These are phyloP conservation scores for Talaromyces sp. DNA, from an alignment of 2,329 filamentous ascomycete genomes.

Conservation along the genomic window DNA sequence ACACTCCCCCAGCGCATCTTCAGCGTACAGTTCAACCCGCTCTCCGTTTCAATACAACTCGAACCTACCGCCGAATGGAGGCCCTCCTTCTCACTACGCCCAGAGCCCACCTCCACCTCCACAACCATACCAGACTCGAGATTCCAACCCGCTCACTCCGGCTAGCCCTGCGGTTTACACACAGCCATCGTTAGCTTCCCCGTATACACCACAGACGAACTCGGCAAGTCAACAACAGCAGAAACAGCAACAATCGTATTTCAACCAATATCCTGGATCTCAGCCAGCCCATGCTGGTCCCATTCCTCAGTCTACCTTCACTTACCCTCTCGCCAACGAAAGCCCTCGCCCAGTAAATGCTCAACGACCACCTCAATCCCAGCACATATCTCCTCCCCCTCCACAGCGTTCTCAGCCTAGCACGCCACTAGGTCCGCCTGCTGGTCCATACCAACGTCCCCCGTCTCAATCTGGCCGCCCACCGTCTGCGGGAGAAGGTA, in stretches of 20 bases:
- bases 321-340: constrained; percentile 36
- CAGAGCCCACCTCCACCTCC: constrained; percentile 34
- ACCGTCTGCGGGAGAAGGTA: constrained; percentile 38
- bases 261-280: constrained; percentile 38
- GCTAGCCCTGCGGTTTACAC: constrained; percentile 29
- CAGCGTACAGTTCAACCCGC: constrained; percentile 40
- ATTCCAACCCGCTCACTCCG: constrained; percentile 32
- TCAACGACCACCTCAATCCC: constrained; percentile 33
- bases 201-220: constrained; percentile 41
- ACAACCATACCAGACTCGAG: constrained; percentile 36
- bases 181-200: constrained; percentile 36
- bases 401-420: constrained; percentile 47
- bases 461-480: constrained; percentile 39
- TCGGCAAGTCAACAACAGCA: constrained; percentile 29
- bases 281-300: constrained; percentile 42
- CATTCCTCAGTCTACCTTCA: constrained; percentile 35
- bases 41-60: constrained; percentile 44
- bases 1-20: constrained; percentile 44
- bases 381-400: constrained; percentile 36
- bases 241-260: constrained; percentile 38
- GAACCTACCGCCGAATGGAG: constrained; percentile 32
- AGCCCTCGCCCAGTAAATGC: constrained; percentile 35
- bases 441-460: constrained; percentile 34
- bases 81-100: constrained; percentile 32
- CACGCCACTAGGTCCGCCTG: constrained; percentile 51